Evolutionary conservation across 371 early-diverging fungal species (phyloP).

Genomic region (Modicella reniformis): DNA sequence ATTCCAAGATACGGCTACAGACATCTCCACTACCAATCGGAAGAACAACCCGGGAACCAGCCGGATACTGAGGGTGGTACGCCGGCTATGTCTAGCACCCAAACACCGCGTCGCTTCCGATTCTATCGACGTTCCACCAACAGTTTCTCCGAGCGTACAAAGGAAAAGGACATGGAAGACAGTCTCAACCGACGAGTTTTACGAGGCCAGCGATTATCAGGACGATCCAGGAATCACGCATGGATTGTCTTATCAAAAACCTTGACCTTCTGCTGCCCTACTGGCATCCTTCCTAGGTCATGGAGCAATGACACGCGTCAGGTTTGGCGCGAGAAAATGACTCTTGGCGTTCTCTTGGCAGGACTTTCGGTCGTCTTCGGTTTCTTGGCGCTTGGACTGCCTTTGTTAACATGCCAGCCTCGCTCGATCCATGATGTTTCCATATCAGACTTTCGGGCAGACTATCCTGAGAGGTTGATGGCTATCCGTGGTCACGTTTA

Average conservation of each 20-base stretch:
- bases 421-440: slow-evolving; percentile 10
- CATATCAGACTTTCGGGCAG: slow-evolving; percentile 13
- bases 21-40: slow-evolving; percentile 11
- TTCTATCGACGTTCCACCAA: slow-evolving; percentile 14
- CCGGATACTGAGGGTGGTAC: background rate
- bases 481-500: slow-evolving; percentile 54
- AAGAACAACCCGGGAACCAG: slow-evolving; percentile 10
- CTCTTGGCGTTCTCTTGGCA: slow-evolving; percentile 74
- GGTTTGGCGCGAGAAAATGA: slow-evolving; percentile 89
- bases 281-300: slow-evolving; percentile 10
- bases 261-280: slow-evolving; percentile 49
- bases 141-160: slow-evolving; percentile 13
- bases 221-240: slow-evolving; percentile 18
- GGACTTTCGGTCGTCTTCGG: slow-evolving; percentile 62
- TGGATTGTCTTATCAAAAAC: slow-evolving; percentile 47
- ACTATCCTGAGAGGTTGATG: slow-evolving; percentile 15
- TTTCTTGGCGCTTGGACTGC: slow-evolving; percentile 71
- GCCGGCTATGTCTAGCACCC: background rate
- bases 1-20: slow-evolving; percentile 33
- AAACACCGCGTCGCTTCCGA: background rate
- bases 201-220: background rate
- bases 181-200: slow-evolving; percentile 23
- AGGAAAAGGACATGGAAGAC: slow-evolving; percentile 32
- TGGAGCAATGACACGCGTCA: slow-evolving; percentile 59
- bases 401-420: slow-evolving; percentile 56